Evolutionary conservation across 495 filamentous ascomycete genomes (phyloP), one percentile per base, ranked within the genome.

Genomic region (Penicillium salamii): DNA sequence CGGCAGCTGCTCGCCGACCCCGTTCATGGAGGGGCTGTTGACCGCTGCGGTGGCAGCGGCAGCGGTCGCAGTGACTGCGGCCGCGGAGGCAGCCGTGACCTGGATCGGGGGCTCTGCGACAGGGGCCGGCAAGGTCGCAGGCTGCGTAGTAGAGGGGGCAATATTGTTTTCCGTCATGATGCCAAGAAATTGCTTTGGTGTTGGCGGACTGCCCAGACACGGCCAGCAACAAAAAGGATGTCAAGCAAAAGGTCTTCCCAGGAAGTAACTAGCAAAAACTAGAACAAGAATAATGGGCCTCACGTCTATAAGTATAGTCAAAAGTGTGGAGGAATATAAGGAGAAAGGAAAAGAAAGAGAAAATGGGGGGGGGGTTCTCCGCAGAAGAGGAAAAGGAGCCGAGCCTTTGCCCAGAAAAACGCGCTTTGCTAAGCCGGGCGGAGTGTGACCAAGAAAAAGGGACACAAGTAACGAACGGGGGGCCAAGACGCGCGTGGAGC

Each of bases 1-100:
- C 5, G 78, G 68, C 18, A 95, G 77, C 51, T 83, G 81, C 57
- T 90, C 84, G 50, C 53, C 54, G 19, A 45, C 60, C 33, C 66
- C 66, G 53, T 69, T 75, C 45, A 64, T 63, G 31, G 60, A 70
- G 57, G 55, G 64, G 44, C 46, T 68, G 54, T 63, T 69, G 15
- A 71, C 69, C 33, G 74, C 69, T 5, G 75, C 69, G 35, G 77
- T 71, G 18, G 76, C 73, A 2, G 68, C 66, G n/a, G 65, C 65
- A 2, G 68, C 69, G 12, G 72, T 66, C 21, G 72, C 61, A 5
- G 66, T 55, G 15, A 67, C 63, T n/a, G 70, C 65, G 6, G 69
- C 52, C 13, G 64, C 54, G 17, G 62, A 31, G 7, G 61, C 43
- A 0, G 63, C 37, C 2, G 57, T 43, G 3, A 55, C 24, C 34